Percentiles rank a stretch among this genome's conserved stretches.
These are phyloP conservation scores for Hepatocystis sp. DNA, from an alignment of 169 alveolate species.

Conservation along the genomic window DNA sequence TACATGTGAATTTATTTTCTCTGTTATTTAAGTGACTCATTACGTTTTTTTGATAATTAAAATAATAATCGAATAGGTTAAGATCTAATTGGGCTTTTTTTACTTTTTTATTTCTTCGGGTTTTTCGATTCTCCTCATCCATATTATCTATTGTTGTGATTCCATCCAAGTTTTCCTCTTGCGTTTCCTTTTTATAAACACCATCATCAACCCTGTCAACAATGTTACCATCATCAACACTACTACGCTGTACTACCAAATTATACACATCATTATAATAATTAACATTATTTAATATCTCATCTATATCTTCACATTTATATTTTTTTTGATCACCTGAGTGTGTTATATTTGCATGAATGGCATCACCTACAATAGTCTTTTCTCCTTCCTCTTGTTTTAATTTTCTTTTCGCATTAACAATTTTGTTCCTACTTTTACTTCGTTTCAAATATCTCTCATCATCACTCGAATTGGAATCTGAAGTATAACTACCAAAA, in stretches of 20 bases:
- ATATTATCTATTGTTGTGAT: no score
- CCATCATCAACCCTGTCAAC: not conserved
- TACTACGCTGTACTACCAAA: not conserved
- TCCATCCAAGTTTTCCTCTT: no score
- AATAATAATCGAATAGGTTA: conserved; percentile 50
- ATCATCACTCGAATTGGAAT: conserved; percentile 53
- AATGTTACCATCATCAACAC: not conserved
- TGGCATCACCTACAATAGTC: no score
- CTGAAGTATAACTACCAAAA: conserved; percentile 56
- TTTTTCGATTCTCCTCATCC: no score
- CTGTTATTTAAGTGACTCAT: conserved; percentile 37
- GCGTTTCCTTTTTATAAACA: not conserved
- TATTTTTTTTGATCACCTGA: conserved; percentile 10
- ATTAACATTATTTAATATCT: conserved; percentile 31
- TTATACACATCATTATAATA: conserved; percentile 61
- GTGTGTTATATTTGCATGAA: no score
- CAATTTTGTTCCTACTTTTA: not conserved
- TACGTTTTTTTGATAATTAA: conserved; percentile 53
- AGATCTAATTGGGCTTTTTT: conserved; percentile 4
- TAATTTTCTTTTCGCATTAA: not conserved
- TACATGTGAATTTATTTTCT: conserved; percentile 51
- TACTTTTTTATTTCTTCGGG: not conserved
- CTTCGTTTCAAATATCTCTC: conserved; percentile 35
- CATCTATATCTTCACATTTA: conserved; percentile 35
- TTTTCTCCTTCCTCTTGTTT: not conserved